Conservation (phyloP, 2,329 filamentous ascomycete genomes). For the Colletotrichum magnum region DNA sequence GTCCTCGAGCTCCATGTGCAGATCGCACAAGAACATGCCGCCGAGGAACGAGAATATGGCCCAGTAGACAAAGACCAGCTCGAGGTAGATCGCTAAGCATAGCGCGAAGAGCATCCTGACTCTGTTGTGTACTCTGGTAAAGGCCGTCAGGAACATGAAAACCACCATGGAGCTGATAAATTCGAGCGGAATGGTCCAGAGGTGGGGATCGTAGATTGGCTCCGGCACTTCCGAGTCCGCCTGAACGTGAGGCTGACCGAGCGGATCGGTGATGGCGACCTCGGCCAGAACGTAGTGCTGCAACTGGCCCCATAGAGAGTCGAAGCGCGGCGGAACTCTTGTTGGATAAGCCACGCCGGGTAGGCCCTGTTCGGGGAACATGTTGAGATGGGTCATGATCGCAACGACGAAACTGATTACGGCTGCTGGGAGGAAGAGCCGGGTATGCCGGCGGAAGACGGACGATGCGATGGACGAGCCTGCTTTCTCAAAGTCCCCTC, state of each 20-base stretch:
- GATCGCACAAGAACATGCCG: conserved; percentile 28
- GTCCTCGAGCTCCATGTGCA: conserved; percentile 15
- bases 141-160: conserved; percentile 66
- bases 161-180: conserved; percentile 70
- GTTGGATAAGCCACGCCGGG: conserved; percentile 44
- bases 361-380: neutral
- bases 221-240: conserved; percentile 46
- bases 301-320: conserved; percentile 57
- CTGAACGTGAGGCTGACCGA: conserved; percentile 14
- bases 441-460: conserved; percentile 36
- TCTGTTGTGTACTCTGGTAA: conserved; percentile 47
- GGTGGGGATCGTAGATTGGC: conserved; percentile 66
- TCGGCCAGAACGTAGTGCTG: conserved; percentile 42
- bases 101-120: conserved; percentile 17
- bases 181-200: conserved; percentile 75
- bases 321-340: conserved; percentile 50
- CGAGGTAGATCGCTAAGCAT: conserved; percentile 8
- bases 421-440: conserved; percentile 34
- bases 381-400: conserved; percentile 43
- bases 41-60: conserved; percentile 20
- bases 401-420: conserved; percentile 9
- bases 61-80: conserved; percentile 4
- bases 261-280: conserved; percentile 36
- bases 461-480: conserved; percentile 42
- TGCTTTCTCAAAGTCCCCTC: conserved; percentile 23